Base-by-base conservation (phyloP, 2,329 filamentous ascomycete genomes). In the Fusarium temperatum region DNA sequence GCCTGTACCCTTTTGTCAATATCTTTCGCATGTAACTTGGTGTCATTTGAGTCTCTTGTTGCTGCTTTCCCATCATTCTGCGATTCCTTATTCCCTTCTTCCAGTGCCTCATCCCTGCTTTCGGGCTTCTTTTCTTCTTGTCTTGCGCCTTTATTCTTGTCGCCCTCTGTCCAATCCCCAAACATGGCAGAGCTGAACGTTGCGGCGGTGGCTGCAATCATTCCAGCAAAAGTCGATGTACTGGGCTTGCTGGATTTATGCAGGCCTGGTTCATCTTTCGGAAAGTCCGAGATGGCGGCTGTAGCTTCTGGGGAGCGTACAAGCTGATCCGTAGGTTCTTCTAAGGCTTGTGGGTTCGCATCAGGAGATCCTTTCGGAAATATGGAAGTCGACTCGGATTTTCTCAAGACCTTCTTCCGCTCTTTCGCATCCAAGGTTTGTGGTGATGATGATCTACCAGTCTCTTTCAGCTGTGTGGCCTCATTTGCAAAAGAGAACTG, bases 81-180 rank as follows among this genome's bases (percentile, higher is more conserved):
- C 28, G 41, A 26, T 59, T 64, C 55, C 38, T 28, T 35, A 14
- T 17, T 17, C 15, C 24, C 24, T 30, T 30, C 39, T 15, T 42
- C 55, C 30, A 26, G 32, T 44, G 22, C 28, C 15, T 22, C 28
- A n/a, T 24, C 36, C n/a, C 44, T 53, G 30, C 41, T 54, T 51
- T 59, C 42, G 22, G 30, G 20, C 17, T 22, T 68, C 30, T 55
- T 62, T 41, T 68, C 63, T 17, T 71, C 54, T 9, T 68, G 82
- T 70, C 82, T 82, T 56, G 83, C 81, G 61, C 83, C 82, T 69
- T 80, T 82, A 68, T 81, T 81, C 65, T 81, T 81, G 47, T 73
- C 81, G 41, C 72, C 72, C 17, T 69, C 79, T 26, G 79, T 80
- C 64, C 80, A 82, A 61, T 81, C 79, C 24, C 54, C 44, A 7